phyloP scores from a whole-genome alignment of 2,329 filamentous ascomycete species.

The Aschersonia sp. region DNA sequence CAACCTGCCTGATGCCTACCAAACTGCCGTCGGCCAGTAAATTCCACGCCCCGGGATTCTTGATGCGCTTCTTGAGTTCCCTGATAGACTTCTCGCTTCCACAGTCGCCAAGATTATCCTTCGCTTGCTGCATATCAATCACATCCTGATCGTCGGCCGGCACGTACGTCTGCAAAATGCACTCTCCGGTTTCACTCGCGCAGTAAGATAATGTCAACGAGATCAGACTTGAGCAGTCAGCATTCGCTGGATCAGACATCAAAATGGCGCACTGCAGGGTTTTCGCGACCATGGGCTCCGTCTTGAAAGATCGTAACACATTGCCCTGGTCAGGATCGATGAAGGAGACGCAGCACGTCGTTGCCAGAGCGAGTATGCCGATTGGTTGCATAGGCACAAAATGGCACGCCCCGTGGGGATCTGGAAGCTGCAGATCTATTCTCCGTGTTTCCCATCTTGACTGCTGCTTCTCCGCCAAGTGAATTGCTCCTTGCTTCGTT shows the following conservation, averaged over 20 bases:
- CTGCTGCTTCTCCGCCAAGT: conserved; percentile 9
- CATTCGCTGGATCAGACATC: conserved; percentile 20
- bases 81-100: conserved; percentile 36
- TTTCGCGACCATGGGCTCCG: conserved; percentile 40
- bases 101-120: conserved; percentile 21
- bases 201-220: conserved; percentile 52
- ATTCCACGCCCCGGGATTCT: conserved; percentile 53
- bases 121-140: conserved; percentile 37
- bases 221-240: conserved; percentile 41
- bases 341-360: conserved; percentile 43
- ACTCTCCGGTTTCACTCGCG: conserved; percentile 41
- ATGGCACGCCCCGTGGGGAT: conserved; percentile 32
- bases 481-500: conserved; percentile 2
- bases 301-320: conserved; percentile 47
- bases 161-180: conserved; percentile 49
- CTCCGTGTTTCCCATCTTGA: conserved; percentile 34
- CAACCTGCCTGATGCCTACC: conserved; percentile 43
- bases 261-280: conserved; percentile 47
- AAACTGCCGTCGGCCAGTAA: conserved; percentile 44
- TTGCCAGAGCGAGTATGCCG: conserved; percentile 44
- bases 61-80: conserved; percentile 35
- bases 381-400: conserved; percentile 44
- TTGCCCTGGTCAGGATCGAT: conserved; percentile 25
- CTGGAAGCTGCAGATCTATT: conserved; percentile 24
- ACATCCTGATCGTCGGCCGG: conserved; percentile 35